Base-by-base conservation (phyloP, 164 flowering plant genomes). In the Kalanchoe fedtschenkoi region DNA sequence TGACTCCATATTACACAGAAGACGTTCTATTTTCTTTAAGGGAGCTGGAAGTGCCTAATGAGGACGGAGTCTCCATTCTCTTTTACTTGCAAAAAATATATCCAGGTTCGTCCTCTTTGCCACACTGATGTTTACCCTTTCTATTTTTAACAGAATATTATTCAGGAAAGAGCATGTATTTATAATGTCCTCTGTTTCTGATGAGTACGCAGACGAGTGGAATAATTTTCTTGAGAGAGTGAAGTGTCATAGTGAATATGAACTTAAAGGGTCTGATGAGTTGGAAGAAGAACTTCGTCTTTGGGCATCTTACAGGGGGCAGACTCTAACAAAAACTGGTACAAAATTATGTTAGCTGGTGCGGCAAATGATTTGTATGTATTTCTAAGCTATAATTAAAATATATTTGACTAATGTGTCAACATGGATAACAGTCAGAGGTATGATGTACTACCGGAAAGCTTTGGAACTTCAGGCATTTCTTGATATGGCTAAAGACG, bases 241-340 rank as follows among this genome's bases (percentile, higher is more conserved):
- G 16, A 70, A 69, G 0, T 76, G 83, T 73, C n/a, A 8, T 34
- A 79, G 33, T 43, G 96, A 90, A 65, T 91, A 88, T 33, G 91
- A 81, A 24, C 80, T 88, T 46, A 80, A 66, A 72, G 74, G 53
- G 14, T 26, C 60, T 9, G 85, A 78, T 55, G 85, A 79, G 0
- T 64, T 75, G 34, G 90, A 89, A 65, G 90, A 83, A 64, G 77
- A 90, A 62, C 84, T 93, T 57, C 87, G 97, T 11, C 84, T 83
- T 19, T 93, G 98, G 98, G 97, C 98, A 64, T 90, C 98, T 38
- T 90, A 88, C 62, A 81, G 96, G 70, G 98, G 98, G 57, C 97
- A 93, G 66, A 93, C 98, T 44, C 76, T 93, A 72, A 83, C 96
- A 1, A 81, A 74, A 75, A 93, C 98, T 69, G 98, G 98, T 91